Base-by-base conservation (phyloP, 352 stramenopile species). In the Globisporangium orthogonon region DNA sequence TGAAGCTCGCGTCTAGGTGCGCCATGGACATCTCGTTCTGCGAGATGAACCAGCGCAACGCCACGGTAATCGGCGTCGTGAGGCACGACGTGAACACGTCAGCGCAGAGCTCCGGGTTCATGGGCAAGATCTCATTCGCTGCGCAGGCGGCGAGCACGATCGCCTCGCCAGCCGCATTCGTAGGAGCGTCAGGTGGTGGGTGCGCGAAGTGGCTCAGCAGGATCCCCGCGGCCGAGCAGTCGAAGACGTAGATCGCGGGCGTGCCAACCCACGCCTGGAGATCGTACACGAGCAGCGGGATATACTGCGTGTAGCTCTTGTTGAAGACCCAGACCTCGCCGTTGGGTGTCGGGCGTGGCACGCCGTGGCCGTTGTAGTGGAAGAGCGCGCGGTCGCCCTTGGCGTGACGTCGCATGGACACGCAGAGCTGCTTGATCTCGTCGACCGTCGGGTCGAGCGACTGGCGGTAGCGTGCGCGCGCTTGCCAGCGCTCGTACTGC, bases 301-400 rank as follows among this genome's bases (percentile, higher is more conserved):
- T 99, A 74, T 99, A 99, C 77, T 99, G 96, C 37, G 97, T 99
- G 71, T 99, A 98, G 68, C 95, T 97, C 76, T 98, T 98, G 78
- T 99, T 98, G 71, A 99, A 99, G 23, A 99, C 91, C 97, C 97
- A 99, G 53, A 99, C 94, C 67, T 99, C 97, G 41, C 97, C 97
- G 71, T 98, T 98, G 11, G 80, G 73, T 9, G 97, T 99, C 23
- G 91, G 96, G n/a, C 92, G 71, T 33, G 97, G 97, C 18, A 99
- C 97, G 44, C 98, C 98, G 71, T 99, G 97, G 52, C 97, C 97
- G 75, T 99, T 99, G 83, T 99, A 99, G 76, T 99, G 98, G 56
- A 99, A 95, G 18, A 99, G 65, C 18, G 99, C 85, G 50, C 97
- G 80, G 66, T 99, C 95, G 54, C 86, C 64, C 60, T 96, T 96